phyloP scores from a whole-genome alignment of 2,329 filamentous ascomycete genomes.

The Pyricularia grisea region DNA sequence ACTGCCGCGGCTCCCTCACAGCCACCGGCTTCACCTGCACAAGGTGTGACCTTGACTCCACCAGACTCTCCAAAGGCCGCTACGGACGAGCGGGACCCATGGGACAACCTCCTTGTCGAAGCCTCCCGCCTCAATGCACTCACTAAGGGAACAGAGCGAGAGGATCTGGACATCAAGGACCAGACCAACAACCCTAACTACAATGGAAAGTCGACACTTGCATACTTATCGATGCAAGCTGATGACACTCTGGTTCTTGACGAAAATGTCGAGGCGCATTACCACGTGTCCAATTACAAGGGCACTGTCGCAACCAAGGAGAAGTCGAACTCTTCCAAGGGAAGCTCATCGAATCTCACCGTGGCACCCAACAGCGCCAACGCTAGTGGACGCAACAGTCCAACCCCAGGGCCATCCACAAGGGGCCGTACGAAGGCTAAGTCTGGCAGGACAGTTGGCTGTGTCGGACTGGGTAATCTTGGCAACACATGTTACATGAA shows the following conservation, averaged over 20 bases:
- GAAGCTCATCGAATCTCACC: slow-evolving; percentile 21
- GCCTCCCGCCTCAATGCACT: slow-evolving; percentile 53
- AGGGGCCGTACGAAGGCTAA: slow-evolving; percentile 63
- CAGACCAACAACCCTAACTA: slow-evolving; percentile 65
- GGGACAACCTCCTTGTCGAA: slow-evolving; percentile 47
- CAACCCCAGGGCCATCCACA: slow-evolving; percentile 52
- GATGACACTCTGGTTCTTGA: slow-evolving; percentile 78
- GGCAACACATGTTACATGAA: slow-evolving; percentile 99
- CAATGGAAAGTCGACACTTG: slow-evolving; percentile 63
- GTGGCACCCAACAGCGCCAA: slow-evolving; percentile 25
- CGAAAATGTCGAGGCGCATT: slow-evolving; percentile 55
- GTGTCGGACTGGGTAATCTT: slow-evolving; percentile 77
- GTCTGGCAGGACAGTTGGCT: slow-evolving; percentile 62
- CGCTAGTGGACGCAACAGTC: slow-evolving; percentile 62
- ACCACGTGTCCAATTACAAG: slow-evolving; percentile 44
- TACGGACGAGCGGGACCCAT: slow-evolving; percentile 18
- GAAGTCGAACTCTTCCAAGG: slow-evolving; percentile 26
- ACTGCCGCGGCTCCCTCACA: slow-evolving; percentile 24
- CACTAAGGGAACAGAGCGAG: slow-evolving; percentile 52
- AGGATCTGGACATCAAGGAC: slow-evolving; percentile 56
- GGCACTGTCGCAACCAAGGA: slow-evolving; percentile 17
- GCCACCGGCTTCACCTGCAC: slow-evolving; percentile 12
- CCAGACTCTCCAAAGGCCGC: slow-evolving; percentile 14
- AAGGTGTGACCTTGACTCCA: slow-evolving; percentile 11
- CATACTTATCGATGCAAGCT: slow-evolving; percentile 56